These are phyloP conservation scores for Neofusicoccum sp. DNA, from an alignment of 2,329 filamentous ascomycete genomes.

Conservation along the genomic window DNA sequence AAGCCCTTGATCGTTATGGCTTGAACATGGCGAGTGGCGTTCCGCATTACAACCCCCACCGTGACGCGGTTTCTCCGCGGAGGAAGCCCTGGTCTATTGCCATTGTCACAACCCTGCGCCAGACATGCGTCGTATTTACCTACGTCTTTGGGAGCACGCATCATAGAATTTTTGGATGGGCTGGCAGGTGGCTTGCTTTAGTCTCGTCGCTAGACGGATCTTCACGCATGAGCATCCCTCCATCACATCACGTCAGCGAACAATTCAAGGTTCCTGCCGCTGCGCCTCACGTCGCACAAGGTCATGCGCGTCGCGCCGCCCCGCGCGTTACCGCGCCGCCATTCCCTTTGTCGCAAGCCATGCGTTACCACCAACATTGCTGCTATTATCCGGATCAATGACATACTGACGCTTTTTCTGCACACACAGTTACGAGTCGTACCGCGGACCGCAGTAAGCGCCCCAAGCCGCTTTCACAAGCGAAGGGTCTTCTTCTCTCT, in stretches of 20 bases:
- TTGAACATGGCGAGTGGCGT: neutral
- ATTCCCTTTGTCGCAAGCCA: slow-evolving; percentile 3
- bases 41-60: neutral
- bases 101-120: neutral
- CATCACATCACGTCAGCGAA: slow-evolving; percentile 7
- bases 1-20: neutral
- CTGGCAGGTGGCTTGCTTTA: slow-evolving; percentile 11
- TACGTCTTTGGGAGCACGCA: neutral
- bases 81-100: neutral
- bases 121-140: neutral
- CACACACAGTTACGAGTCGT: slow-evolving; percentile 15
- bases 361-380: neutral
- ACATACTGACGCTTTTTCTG: neutral
- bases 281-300: slow-evolving; percentile 3
- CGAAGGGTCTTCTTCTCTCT: neutral
- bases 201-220: slow-evolving; percentile 12
- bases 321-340: neutral
- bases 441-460: slow-evolving; percentile 20
- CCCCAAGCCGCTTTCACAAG: neutral
- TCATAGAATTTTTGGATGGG: neutral
- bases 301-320: slow-evolving; percentile 9
- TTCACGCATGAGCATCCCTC: slow-evolving; percentile 12
- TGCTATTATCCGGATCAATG: neutral
- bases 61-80: neutral
- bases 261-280: neutral